These are phyloP conservation scores for Phoma herbarum DNA, from an alignment of 2,329 filamentous ascomycete genomes.

Conservation along the genomic window DNA sequence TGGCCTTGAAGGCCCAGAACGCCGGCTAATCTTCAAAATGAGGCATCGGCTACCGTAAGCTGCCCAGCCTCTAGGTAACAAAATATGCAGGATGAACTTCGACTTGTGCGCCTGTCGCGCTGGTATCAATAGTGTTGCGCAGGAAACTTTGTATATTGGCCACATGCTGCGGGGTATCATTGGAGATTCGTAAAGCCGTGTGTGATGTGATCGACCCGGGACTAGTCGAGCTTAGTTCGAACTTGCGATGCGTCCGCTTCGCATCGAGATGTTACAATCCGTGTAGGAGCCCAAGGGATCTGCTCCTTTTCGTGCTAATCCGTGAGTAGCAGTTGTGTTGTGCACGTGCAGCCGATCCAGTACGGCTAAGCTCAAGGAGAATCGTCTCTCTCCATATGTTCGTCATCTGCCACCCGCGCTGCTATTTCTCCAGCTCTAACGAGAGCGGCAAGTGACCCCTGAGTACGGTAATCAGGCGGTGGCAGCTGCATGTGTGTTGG, in stretches of 20 bases:
- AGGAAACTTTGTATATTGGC: background rate
- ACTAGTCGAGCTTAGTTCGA: background rate
- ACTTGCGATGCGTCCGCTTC: background rate
- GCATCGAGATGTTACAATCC: background rate
- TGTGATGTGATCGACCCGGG: background rate
- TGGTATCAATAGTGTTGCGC: constrained; percentile 12
- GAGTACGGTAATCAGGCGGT: constrained; percentile 41
- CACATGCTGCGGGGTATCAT: constrained; percentile 19
- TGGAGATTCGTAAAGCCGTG: constrained; percentile 10
- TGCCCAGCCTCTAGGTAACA: background rate
- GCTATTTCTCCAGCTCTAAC: constrained; percentile 50
- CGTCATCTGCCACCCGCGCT: constrained; percentile 45
- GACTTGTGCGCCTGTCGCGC: constrained; percentile 13
- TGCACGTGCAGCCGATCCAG: background rate
- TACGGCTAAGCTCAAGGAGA: constrained; percentile 28
- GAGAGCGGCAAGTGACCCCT: constrained; percentile 49
- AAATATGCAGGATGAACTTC: background rate
- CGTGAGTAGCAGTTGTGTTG: no score
- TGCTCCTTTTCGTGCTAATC: background rate
- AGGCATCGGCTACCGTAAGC: background rate
- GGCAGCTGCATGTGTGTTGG: constrained; percentile 30
- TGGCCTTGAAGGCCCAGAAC: constrained; percentile 9
- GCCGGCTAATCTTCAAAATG: constrained; percentile 13
- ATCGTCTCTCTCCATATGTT: constrained; percentile 21
- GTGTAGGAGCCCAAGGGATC: background rate